Conservation (phyloP, 768 basidiomycete species). For the Lanmaoa rubissima region DNA sequence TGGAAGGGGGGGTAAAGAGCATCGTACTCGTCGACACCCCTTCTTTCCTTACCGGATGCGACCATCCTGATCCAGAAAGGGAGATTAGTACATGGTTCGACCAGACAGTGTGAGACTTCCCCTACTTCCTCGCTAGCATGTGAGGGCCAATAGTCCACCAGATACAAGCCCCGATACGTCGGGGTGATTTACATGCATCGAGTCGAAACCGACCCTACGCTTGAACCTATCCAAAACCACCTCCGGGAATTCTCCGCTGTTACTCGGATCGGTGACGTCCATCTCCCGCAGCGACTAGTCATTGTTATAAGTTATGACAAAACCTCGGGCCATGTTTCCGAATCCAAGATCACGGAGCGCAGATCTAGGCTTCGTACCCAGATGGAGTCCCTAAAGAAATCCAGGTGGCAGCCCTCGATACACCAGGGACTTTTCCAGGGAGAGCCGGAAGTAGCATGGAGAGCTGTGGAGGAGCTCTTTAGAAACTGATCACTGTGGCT, state of each 20-base stretch:
- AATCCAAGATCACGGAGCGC: background rate
- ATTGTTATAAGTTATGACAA: constrained; percentile 14
- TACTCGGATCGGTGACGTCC: background rate
- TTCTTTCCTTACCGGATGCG: constrained; percentile 17
- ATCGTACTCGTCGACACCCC: constrained; percentile 24
- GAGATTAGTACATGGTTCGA: constrained; percentile 6
- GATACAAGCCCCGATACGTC: constrained; percentile 2
- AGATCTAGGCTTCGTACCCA: background rate
- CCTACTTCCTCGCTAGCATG: background rate
- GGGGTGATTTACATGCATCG: constrained; percentile 22
- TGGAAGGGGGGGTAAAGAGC: background rate
- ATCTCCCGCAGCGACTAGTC: background rate
- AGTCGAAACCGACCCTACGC: constrained; percentile 13
- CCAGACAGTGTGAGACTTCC: background rate
- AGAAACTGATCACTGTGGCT: background rate
- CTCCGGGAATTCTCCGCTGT: background rate
- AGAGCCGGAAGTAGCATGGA: constrained; percentile 13
- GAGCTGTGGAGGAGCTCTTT: constrained; percentile 10
- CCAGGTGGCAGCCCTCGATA: background rate
- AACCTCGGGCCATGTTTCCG: background rate
- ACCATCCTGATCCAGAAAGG: constrained; percentile 1
- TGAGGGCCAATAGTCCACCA: background rate
- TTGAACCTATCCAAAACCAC: constrained; percentile 2
- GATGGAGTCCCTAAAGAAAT: background rate
- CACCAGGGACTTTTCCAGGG: constrained; percentile 8